Evolutionary conservation across 306 rosid species (phyloP), one percentile per base, ranked within the genome.

Genomic region (Lupinus albus): DNA sequence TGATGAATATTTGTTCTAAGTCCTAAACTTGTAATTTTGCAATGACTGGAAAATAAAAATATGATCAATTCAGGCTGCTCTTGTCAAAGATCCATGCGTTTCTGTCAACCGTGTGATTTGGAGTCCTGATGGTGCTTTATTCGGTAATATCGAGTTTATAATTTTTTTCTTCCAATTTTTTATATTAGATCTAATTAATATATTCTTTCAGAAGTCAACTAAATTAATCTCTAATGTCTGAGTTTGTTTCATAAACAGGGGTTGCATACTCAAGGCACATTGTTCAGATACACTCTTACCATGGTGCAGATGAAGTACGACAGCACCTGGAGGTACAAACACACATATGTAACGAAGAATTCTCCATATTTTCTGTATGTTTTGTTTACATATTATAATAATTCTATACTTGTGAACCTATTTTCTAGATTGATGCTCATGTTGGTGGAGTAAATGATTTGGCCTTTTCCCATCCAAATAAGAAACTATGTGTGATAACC

Each of bases 31-130:
- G 38, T 75, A 51, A 41, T 25, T 46, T 70, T 70, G 28, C 5
- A 17, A 25, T 80, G 60, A 42, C 51, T 70, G 44, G 48, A 60
- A 68, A 53, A 18, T 25, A 56, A 61, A 67, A 59, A 61, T 80
- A 28, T 61, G 13, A 46, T 78, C 53, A 30, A 74, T 84, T 81
- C 85, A 93, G 97, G 76, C 96, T 80, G 88, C 96, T 80, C 83
- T 93, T 71, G 90, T 88, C 49, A 93, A 93, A 88, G 98, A 93
- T 67, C 98, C 97, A 1, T 75, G 84, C 69, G 96, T 93, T 71
- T 93, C 97, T 38, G 98, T 93, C 28, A 93, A 93, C 78, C 98
- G 98, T 49, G 98, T 93, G 25, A 93, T 88, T 63, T 93, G 98
- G 98, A 89, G 98, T 75, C 97, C 98, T 13, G 97, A 93, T 65